Percentiles rank a stretch among this genome's conserved stretches.
phyloP scores from a whole-genome alignment of 352 stramenopile species.

The Phytophthora idaei region DNA sequence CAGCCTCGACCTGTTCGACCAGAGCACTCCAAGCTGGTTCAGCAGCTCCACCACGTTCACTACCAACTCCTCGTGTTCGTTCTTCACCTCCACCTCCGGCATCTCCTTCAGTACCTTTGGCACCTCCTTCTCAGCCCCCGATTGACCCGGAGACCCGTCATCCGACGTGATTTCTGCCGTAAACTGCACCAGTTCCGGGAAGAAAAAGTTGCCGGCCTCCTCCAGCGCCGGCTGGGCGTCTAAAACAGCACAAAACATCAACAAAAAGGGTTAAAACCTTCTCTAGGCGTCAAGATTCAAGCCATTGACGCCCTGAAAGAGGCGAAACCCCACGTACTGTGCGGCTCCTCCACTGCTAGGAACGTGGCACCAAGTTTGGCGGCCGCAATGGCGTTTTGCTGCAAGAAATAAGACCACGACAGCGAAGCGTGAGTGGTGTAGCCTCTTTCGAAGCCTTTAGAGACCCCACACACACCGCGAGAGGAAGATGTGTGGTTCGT shows the following conservation, averaged over 20 bases:
- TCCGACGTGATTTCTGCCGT: slow-evolving; percentile 19
- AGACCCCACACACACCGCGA: slow-evolving; percentile 31
- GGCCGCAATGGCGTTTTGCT: slow-evolving; percentile 42
- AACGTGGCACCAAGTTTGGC: slow-evolving; percentile 52
- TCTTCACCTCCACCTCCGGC: slow-evolving; percentile 24
- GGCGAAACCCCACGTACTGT: slow-evolving; percentile 43
- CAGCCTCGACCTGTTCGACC: slow-evolving; percentile 57
- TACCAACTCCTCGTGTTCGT: slow-evolving; percentile 23
- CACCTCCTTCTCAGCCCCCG: slow-evolving; percentile 3
- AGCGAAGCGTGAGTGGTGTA: slow-evolving; percentile 1
- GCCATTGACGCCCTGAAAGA: not conserved
- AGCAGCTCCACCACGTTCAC: slow-evolving; percentile 46
- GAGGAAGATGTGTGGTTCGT: slow-evolving; percentile 37
- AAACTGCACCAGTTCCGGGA: slow-evolving; percentile 46
- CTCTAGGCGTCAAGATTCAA: not conserved
- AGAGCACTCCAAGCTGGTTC: slow-evolving; percentile 73
- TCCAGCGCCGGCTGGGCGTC: slow-evolving; percentile 67
- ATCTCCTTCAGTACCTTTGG: slow-evolving; percentile 18
- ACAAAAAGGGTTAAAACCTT: not conserved
- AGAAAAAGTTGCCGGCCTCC: slow-evolving; percentile 42
- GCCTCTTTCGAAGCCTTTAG: not conserved
- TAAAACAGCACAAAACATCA: slow-evolving; percentile 21
- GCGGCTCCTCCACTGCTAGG: slow-evolving; percentile 65
- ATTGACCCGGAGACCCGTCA: slow-evolving; percentile 11
- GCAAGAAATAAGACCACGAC: not conserved